phyloP scores from a whole-genome alignment of 495 filamentous ascomycete genomes.

The Neurospora sp. region DNA sequence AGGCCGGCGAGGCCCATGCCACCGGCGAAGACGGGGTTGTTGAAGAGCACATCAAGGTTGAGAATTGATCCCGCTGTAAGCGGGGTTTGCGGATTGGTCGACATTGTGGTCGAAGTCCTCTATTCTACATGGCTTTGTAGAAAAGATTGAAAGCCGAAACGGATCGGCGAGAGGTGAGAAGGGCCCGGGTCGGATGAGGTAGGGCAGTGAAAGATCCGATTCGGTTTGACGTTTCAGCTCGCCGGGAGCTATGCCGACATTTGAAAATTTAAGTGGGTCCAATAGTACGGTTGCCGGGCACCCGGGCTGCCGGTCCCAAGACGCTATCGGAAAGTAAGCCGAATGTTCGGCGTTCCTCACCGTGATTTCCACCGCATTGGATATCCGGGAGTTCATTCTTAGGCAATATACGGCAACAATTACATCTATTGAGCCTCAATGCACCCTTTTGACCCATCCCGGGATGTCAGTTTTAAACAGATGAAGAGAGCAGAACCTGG shows the following conservation, averaged over 20 bases:
- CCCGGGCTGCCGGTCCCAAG: neutral
- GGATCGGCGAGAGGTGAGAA: neutral
- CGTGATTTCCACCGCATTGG: neutral
- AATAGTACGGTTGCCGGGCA: neutral
- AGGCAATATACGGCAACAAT: neutral
- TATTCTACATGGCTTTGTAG: conserved; percentile 11
- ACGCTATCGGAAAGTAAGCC: neutral
- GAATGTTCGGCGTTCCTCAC: neutral
- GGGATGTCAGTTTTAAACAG: neutral
- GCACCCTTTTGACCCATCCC: neutral
- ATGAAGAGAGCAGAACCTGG: neutral
- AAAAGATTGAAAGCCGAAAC: neutral
- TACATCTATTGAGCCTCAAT: neutral
- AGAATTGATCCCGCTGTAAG: conserved; percentile 19
- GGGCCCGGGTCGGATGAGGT: neutral
- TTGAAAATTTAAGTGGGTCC: neutral
- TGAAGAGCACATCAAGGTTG: conserved; percentile 41
- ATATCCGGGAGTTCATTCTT: neutral
- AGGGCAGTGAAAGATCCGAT: neutral
- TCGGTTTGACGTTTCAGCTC: neutral
- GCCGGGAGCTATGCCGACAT: neutral
- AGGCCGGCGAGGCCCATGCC: conserved; percentile 80
- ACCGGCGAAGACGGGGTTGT: conserved; percentile 49
- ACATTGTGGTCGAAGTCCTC: neutral
- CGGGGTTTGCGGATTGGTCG: neutral